Conservation (phyloP, 139 green algal genomes). For the Chlamydomonas incerta region DNA sequence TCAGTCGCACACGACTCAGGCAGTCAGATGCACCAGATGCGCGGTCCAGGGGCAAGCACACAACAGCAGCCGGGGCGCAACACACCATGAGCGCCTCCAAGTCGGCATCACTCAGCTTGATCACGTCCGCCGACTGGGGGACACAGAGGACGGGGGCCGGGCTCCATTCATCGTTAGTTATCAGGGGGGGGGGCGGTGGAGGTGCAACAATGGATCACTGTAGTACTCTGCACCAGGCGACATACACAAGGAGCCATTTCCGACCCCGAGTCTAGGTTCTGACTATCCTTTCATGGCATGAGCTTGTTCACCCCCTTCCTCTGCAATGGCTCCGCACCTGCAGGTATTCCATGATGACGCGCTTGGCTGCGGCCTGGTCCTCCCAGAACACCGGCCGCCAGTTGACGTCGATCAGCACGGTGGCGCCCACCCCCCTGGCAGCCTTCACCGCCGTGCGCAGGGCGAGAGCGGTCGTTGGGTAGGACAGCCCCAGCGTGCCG, state of each 20-base stretch:
- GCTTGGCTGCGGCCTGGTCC: slow-evolving; percentile 53
- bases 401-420: slow-evolving; percentile 91
- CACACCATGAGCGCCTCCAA: slow-evolving; percentile 78
- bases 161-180: too few relatives aligned
- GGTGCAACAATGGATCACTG: too few relatives aligned
- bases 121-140: slow-evolving; percentile 71
- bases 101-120: slow-evolving; percentile 91
- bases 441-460: slow-evolving; percentile 69
- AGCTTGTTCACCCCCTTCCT: too few relatives aligned
- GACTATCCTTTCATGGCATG: too few relatives aligned
- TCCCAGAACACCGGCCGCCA: slow-evolving; percentile 93
- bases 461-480: slow-evolving; percentile 63
- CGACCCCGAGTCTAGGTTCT: too few relatives aligned
- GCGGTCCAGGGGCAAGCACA: too few relatives aligned
- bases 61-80: too few relatives aligned
- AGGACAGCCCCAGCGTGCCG: slow-evolving; percentile 87
- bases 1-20: too few relatives aligned
- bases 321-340: background rate
- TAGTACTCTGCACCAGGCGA: too few relatives aligned
- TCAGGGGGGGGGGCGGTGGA: too few relatives aligned
- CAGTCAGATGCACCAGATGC: too few relatives aligned
- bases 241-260: too few relatives aligned
- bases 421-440: slow-evolving; percentile 40
- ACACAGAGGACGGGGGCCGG: background rate
- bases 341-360: slow-evolving; percentile 56